phyloP scores from a whole-genome alignment of 305 asterid species.

The Fraxinus greggii region DNA sequence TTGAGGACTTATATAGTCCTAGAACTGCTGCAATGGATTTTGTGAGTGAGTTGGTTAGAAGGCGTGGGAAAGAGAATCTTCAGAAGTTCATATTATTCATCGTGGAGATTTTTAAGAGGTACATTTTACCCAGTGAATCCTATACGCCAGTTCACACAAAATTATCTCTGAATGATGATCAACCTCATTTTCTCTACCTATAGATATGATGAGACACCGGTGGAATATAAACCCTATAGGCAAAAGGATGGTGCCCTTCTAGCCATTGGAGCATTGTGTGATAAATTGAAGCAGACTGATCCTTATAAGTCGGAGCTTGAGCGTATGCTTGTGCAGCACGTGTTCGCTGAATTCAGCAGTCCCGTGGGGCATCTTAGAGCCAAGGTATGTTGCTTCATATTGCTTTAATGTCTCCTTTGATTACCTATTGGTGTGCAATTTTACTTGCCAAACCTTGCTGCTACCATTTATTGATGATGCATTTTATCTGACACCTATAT shows the following conservation, averaged over 20 bases:
- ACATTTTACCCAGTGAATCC: slow-evolving; percentile 9
- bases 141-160: neutral
- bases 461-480: slow-evolving; percentile 5
- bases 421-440: slow-evolving; percentile 15
- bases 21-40: slow-evolving; percentile 99
- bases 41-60: slow-evolving; percentile 96
- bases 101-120: slow-evolving; percentile 95
- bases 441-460: neutral
- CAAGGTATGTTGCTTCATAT: slow-evolving; percentile 41
- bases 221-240: slow-evolving; percentile 72
- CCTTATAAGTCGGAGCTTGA: slow-evolving; percentile 96
- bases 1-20: slow-evolving; percentile 97
- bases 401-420: slow-evolving; percentile 17
- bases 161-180: slow-evolving; percentile 12
- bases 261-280: slow-evolving; percentile 95
- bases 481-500: slow-evolving; percentile 1
- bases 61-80: slow-evolving; percentile 95
- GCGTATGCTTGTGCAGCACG: slow-evolving; percentile 91
- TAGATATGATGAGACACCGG: slow-evolving; percentile 75
- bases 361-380: slow-evolving; percentile 98
- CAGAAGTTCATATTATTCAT: slow-evolving; percentile 81
- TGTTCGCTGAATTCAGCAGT: slow-evolving; percentile 89
- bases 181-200: slow-evolving; percentile 24
- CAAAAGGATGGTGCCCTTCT: slow-evolving; percentile 99
- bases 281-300: slow-evolving; percentile 84